Percentiles rank a stretch among this genome's conserved stretches.
phyloP scores from a whole-genome alignment of 2,329 filamentous ascomycete species.

The Tolypocladium guangdongense region DNA sequence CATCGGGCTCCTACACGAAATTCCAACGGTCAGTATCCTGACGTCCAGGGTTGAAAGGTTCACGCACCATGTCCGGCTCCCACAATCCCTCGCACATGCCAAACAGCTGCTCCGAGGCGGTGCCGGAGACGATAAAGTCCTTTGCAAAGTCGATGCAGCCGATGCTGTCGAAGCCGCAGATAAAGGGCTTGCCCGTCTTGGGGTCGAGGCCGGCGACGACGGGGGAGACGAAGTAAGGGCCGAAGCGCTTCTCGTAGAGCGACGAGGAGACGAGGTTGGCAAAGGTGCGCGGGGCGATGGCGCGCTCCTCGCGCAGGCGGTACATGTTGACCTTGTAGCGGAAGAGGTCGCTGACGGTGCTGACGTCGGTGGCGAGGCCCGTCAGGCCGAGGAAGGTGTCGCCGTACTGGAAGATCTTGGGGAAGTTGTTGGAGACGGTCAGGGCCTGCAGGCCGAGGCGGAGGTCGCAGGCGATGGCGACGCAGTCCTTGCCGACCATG shows the following conservation, averaged over 20 bases:
- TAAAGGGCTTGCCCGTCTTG: constrained; percentile 90
- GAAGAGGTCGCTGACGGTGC: constrained; percentile 91
- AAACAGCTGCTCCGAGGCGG: constrained; percentile 93
- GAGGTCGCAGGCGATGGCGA: constrained; percentile 97
- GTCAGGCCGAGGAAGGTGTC: constrained; percentile 93
- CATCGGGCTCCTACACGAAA: constrained; percentile 62
- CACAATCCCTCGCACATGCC: constrained; percentile 97
- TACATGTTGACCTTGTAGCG: constrained; percentile 99
- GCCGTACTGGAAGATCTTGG: constrained; percentile 97
- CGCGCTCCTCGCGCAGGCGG: constrained; percentile 91
- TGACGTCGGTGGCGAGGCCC: constrained; percentile 90
- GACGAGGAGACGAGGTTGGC: constrained; percentile 87
- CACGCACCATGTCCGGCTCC: constrained; percentile 87
- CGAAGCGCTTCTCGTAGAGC: constrained; percentile 92
- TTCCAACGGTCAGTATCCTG: background rate
- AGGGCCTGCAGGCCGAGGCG: constrained; percentile 92
- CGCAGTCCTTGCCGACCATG: constrained; percentile 99
- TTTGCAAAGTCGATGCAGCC: constrained; percentile 99
- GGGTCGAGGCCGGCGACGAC: constrained; percentile 92
- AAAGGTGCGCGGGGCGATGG: constrained; percentile 89
- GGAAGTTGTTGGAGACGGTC: constrained; percentile 99
- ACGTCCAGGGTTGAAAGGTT: background rate
- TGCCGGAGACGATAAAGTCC: constrained; percentile 97
- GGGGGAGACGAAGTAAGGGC: constrained; percentile 90
- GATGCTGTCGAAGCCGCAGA: constrained; percentile 98